These are phyloP conservation scores for Melocanna baccifera DNA, from an alignment of 176 grass and related monocot species.

Conservation along the genomic window DNA sequence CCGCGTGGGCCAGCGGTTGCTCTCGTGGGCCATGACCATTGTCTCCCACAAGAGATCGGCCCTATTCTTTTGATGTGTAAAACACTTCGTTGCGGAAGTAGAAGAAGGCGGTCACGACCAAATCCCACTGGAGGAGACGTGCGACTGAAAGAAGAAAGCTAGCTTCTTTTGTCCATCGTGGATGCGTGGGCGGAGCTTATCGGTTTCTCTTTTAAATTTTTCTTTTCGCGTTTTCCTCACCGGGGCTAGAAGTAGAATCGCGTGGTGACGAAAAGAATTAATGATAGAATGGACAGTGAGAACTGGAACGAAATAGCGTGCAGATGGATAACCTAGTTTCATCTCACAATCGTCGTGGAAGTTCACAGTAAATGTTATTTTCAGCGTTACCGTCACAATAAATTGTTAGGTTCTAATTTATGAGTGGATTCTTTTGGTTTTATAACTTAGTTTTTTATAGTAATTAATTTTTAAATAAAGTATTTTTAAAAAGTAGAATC, in stretches of 20 bases:
- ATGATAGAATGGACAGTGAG: not conserved
- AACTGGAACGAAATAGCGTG: not conserved
- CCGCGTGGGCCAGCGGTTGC: slow-evolving; percentile 4
- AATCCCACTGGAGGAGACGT: slow-evolving; percentile 30
- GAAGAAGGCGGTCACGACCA: slow-evolving; percentile 7
- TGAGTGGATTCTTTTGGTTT: too few species aligned
- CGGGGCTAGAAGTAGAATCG: not conserved
- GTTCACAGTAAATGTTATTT: not conserved
- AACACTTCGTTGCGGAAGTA: not conserved
- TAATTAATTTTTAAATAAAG: too few species aligned
- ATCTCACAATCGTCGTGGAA: not conserved
- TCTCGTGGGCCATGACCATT: not conserved
- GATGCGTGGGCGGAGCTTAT: not conserved
- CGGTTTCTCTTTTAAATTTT: not conserved
- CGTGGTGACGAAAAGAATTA: not conserved
- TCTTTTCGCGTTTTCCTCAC: too few species aligned
- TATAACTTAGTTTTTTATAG: too few species aligned
- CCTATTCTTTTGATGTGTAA: not conserved
- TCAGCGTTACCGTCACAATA: not conserved
- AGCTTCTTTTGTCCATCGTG: slow-evolving; percentile 40
- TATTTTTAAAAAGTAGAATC: too few species aligned
- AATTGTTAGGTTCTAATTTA: not conserved
- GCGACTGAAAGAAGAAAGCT: not conserved
- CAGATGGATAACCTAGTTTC: not conserved
- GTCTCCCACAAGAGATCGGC: not conserved